Conservation (phyloP, 345 rosid species). For the Conringia planisiliqua region DNA sequence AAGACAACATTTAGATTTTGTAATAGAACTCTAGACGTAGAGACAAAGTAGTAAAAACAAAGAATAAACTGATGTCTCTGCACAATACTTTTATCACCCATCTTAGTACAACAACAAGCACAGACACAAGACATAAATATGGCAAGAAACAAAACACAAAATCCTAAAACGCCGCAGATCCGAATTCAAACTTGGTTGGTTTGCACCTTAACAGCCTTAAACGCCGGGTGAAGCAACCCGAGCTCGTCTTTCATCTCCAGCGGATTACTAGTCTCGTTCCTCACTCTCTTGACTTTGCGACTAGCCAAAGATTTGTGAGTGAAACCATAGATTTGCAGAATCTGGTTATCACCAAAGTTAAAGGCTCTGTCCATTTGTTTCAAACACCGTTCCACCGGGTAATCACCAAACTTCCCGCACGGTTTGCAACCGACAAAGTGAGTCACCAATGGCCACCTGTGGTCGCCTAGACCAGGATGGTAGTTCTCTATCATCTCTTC, state of each 20-base stretch:
- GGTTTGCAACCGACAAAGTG: slow-evolving; percentile 90
- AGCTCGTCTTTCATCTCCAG: slow-evolving; percentile 45
- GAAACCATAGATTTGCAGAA: slow-evolving; percentile 68
- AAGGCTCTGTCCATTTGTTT: slow-evolving; percentile 84
- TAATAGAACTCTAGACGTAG: slow-evolving; percentile 16
- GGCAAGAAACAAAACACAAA: slow-evolving; percentile 6
- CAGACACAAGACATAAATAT: slow-evolving; percentile 28
- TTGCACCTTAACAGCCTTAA: slow-evolving; percentile 44
- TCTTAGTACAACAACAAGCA: slow-evolving; percentile 36
- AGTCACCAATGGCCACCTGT: slow-evolving; percentile 81
- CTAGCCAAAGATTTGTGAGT: slow-evolving; percentile 53
- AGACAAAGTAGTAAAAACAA: slow-evolving; percentile 16
- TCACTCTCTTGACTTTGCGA: slow-evolving; percentile 49
- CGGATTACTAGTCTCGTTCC: slow-evolving; percentile 48
- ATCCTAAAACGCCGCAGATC: background rate
- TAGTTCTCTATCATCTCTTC: slow-evolving; percentile 75
- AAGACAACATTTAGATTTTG: slow-evolving; percentile 2
- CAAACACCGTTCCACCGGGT: slow-evolving; percentile 64
- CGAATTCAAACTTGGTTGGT: slow-evolving; percentile 29
- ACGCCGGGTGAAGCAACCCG: slow-evolving; percentile 42
- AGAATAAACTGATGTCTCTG: slow-evolving; percentile 26
- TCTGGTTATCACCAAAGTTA: slow-evolving; percentile 70
- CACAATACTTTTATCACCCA: slow-evolving; percentile 26
- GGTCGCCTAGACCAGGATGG: slow-evolving; percentile 62
- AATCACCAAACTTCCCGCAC: slow-evolving; percentile 63